Percentiles rank a stretch among this genome's conserved stretches.
phyloP scores from a whole-genome alignment of 2,329 filamentous ascomycete species.

The Trichoderma koningii region DNA sequence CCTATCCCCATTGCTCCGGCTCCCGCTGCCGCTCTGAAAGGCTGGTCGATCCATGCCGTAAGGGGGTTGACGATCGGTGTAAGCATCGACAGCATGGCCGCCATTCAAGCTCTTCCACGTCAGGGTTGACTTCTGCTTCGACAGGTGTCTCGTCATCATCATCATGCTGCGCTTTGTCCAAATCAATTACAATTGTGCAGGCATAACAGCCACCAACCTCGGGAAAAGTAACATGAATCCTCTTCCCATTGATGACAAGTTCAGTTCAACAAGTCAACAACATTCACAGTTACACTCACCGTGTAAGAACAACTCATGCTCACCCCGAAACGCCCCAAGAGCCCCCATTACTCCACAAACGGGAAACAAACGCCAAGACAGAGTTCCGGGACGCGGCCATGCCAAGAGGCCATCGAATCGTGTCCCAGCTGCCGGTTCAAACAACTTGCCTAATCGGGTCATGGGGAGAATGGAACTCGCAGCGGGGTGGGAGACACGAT shows the following conservation, averaged over 20 bases:
- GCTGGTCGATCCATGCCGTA: not conserved
- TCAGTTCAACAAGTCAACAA: not conserved
- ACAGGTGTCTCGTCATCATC: too few species aligned
- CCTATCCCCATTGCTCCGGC: slow-evolving; percentile 18
- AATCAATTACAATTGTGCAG: too few species aligned
- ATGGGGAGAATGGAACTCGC: not conserved
- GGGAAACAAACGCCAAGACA: not conserved
- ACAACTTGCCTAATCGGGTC: slow-evolving; percentile 18
- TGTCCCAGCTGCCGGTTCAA: slow-evolving; percentile 14
- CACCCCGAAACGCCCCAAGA: not conserved
- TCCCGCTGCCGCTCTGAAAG: slow-evolving; percentile 4
- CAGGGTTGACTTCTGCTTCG: too few species aligned
- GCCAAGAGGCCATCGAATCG: slow-evolving; percentile 10
- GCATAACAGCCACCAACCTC: too few species aligned
- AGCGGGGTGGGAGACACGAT: not conserved
- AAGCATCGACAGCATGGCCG: too few species aligned
- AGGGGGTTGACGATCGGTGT: slow-evolving; percentile 2
- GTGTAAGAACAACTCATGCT: not conserved
- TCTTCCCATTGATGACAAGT: too few species aligned
- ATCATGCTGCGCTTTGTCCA: too few species aligned
- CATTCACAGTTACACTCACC: not conserved
- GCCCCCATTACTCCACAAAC: not conserved
- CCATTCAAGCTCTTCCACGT: too few species aligned
- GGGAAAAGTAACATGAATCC: too few species aligned
- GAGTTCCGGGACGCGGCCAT: not conserved